A percentile compares a stretch with the other conserved stretches of the same genome.
Evolutionary conservation across 305 asterid species (phyloP).

Genomic region (Solanum hybrid): DNA sequence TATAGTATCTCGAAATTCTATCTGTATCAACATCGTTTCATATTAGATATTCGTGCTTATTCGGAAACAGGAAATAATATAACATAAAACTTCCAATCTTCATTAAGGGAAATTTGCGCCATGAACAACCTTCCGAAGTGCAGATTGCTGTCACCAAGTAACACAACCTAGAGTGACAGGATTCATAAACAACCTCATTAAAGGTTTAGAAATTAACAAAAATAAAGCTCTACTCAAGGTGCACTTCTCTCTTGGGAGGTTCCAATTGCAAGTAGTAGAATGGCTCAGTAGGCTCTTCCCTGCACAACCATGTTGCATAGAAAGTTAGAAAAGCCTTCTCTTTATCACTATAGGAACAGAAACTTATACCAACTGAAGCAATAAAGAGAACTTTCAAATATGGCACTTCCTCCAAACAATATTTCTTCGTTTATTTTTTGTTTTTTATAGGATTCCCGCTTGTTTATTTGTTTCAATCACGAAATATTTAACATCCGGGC

Average conservation of each 20-base stretch:
- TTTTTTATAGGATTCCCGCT: not conserved
- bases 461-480: not conserved
- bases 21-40: not conserved
- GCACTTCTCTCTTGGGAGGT: conserved; percentile 67
- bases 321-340: not conserved
- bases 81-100: not conserved
- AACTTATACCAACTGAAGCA: not conserved
- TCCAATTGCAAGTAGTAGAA: conserved; percentile 77
- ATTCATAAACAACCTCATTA: not conserved
- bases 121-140: not conserved
- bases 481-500: not conserved
- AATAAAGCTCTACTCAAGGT: conserved; percentile 31
- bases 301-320: conserved; percentile 18
- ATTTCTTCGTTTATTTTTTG: not conserved
- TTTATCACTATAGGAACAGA: not conserved
- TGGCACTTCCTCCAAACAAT: not conserved
- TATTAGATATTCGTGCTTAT: not conserved
- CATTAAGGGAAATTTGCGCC: not conserved
- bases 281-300: conserved; percentile 79
- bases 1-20: not conserved
- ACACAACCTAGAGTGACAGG: not conserved
- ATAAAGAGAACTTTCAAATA: not conserved
- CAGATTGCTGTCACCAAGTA: not conserved
- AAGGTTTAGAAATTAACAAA: not conserved
- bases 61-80: not conserved